These are phyloP conservation scores for Moesziomyces sp. DNA, from an alignment of 1,284 basidiomycete species.

Conservation along the genomic window DNA sequence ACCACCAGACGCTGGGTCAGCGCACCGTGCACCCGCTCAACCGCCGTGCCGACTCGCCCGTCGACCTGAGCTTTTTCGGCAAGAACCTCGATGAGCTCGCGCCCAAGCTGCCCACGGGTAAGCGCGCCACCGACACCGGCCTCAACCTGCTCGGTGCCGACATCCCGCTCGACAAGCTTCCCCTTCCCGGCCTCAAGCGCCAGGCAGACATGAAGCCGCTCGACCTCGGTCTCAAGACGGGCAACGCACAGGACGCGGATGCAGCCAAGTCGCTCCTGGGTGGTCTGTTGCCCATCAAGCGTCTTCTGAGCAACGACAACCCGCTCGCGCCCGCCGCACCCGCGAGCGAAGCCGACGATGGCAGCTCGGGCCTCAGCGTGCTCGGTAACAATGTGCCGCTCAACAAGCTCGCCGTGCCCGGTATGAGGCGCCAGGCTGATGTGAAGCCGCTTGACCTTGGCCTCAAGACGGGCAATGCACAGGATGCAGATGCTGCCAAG, in stretches of 20 bases:
- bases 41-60: constrained; percentile 16
- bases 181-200: no score
- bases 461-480: constrained; percentile 13
- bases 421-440: constrained; percentile 3
- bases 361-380: constrained; percentile 1
- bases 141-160: constrained; percentile 26
- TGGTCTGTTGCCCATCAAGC: constrained; percentile 4
- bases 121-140: constrained; percentile 18
- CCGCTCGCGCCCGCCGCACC: neutral
- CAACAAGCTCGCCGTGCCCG: constrained; percentile 6
- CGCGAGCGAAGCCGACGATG: no score
- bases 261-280: constrained; percentile 10
- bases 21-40: constrained; percentile 33
- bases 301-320: no score
- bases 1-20: constrained; percentile 32
- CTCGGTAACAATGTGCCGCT: neutral
- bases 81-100: neutral
- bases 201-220: no score
- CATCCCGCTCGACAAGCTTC: constrained; percentile 5
- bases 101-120: constrained; percentile 14
- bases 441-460: constrained; percentile 10
- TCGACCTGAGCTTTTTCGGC: constrained; percentile 21
- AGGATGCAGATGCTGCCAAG: constrained; percentile 13
- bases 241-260: constrained; percentile 31
- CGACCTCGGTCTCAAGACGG: constrained; percentile 3